Evolutionary conservation across 768 basidiomycete species (phyloP), one percentile per base, ranked within the genome.

Genomic region (Suillus plorans): DNA sequence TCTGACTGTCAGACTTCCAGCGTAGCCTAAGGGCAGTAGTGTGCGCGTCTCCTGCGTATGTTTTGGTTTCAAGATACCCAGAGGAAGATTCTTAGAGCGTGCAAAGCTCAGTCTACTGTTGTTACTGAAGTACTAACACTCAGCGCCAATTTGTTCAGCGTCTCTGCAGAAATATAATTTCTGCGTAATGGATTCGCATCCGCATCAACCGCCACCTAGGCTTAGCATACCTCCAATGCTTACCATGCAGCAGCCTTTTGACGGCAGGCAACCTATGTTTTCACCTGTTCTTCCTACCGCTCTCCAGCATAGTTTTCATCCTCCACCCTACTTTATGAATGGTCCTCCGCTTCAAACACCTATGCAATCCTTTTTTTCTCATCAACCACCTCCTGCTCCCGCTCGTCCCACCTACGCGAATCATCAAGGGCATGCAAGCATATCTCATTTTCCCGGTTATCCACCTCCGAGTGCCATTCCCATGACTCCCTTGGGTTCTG

Each of bases 291-390:
- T 90, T 49, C 89, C 86, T 42, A 85, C 89, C 0, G 79, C 84
- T 60, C 67, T 89, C 28, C 86, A 86, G 69, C 83, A 83, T 31
- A 77, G 82, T 50, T 87, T 85, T 76, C 86, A 85, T 66, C 85
- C 88, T 0, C 74, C 82, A 1, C 72, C 69, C 0, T 85, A 84
- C 66, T 84, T 84, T 41, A 75, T 80, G 66, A 76, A 69, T 63
- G 81, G 65, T 47, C 73, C 78, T 63, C 68, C 84, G 57, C 77
- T 91, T 60, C 90, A 89, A 72, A 91, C 89, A 5, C 91, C 90
- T 53, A 86, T 92, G 80, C 91, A 92, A 71, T 73, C 85, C 28
- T 89, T 87, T 76, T 90, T 90, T 66, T 78, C 80, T 41, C 79
- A 77, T 1, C 82, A 79, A 42, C 82, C 81, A 6, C 83, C 84